These are phyloP conservation scores for Fusarium sp. DNA, from an alignment of 2,329 filamentous ascomycete genomes.

Conservation along the genomic window DNA sequence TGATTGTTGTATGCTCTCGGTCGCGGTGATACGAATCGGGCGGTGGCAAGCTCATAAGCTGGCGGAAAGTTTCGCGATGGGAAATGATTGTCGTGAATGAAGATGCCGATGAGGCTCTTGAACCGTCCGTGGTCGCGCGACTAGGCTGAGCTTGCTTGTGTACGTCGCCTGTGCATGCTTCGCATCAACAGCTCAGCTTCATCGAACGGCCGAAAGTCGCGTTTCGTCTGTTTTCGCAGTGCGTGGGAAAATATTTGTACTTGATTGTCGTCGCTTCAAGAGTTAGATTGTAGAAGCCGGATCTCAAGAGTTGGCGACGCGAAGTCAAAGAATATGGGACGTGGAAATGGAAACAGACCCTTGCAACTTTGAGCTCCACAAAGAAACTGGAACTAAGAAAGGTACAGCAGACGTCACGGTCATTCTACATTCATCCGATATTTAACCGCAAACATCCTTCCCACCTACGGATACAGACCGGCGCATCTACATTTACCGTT, in stretches of 20 bases:
- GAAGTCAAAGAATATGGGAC: slow-evolving; percentile 43
- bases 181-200: slow-evolving; percentile 40
- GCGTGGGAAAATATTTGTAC: slow-evolving; percentile 15
- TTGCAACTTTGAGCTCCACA: slow-evolving; percentile 41
- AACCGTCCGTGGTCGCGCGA: slow-evolving; percentile 50
- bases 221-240: slow-evolving; percentile 1
- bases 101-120: slow-evolving; percentile 41
- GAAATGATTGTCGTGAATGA: slow-evolving; percentile 28
- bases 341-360: slow-evolving; percentile 43
- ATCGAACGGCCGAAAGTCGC: slow-evolving; percentile 18
- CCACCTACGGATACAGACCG: slow-evolving; percentile 15
- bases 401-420: slow-evolving; percentile 43
- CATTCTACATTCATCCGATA: slow-evolving; percentile 38
- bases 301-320: slow-evolving; percentile 47
- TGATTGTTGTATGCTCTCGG: slow-evolving; percentile 20
- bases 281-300: slow-evolving; percentile 19
- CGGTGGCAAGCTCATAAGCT: slow-evolving; percentile 22
- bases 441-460: slow-evolving; percentile 47
- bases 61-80: slow-evolving; percentile 15
- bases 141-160: slow-evolving; percentile 49
- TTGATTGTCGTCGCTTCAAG: slow-evolving; percentile 25
- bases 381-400: slow-evolving; percentile 26
- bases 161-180: slow-evolving; percentile 50
- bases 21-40: slow-evolving; percentile 13
- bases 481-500: slow-evolving; percentile 24